A percentile compares a stretch with the other conserved stretches of the same genome.
Evolutionary conservation across 371 early-diverging fungal species (phyloP).

Genomic region (Paraphysoderma sedebokerense): DNA sequence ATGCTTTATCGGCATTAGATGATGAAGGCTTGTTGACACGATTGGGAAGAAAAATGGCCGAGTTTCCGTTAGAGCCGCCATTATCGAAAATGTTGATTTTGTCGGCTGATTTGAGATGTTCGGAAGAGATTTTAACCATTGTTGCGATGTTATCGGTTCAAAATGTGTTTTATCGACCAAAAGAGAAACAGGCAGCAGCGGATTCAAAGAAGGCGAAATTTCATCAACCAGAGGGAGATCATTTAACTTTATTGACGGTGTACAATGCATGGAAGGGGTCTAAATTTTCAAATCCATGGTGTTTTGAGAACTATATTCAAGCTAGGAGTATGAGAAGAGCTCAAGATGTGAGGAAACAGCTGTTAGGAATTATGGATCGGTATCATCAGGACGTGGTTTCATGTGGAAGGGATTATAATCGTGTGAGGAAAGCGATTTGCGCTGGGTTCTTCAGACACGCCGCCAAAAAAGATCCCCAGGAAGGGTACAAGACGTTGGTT

Average conservation of each 20-base stretch:
- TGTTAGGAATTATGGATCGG: conserved; percentile 88
- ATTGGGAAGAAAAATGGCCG: conserved; percentile 92
- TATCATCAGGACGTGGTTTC: conserved; percentile 72
- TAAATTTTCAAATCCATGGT: conserved; percentile 84
- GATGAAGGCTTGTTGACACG: conserved; percentile 82
- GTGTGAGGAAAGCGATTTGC: conserved; percentile 73
- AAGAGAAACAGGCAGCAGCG: conserved; percentile 84
- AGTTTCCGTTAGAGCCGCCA: conserved; percentile 89
- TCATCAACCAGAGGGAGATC: conserved; percentile 95
- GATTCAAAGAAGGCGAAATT: conserved; percentile 93
- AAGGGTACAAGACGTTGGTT: conserved; percentile 89
- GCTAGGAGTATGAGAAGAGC: conserved; percentile 74
- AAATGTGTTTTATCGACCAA: conserved; percentile 89
- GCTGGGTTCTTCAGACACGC: conserved; percentile 91
- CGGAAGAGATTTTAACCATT: conserved; percentile 87
- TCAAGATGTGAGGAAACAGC: conserved; percentile 86
- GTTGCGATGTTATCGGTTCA: conserved; percentile 92
- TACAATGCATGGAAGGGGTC: conserved; percentile 86
- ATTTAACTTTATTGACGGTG: conserved; percentile 84
- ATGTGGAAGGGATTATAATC: conserved; percentile 79
- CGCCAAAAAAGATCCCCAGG: conserved; percentile 92
- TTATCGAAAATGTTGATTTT: conserved; percentile 83
- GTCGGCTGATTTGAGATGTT: conserved; percentile 79
- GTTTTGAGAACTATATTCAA: conserved; percentile 90
- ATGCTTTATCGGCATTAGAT: conserved; percentile 87